Base-by-base conservation (phyloP, 371 early-diverging fungal species). In the Hamiltosporidium tvaerminnensis region DNA sequence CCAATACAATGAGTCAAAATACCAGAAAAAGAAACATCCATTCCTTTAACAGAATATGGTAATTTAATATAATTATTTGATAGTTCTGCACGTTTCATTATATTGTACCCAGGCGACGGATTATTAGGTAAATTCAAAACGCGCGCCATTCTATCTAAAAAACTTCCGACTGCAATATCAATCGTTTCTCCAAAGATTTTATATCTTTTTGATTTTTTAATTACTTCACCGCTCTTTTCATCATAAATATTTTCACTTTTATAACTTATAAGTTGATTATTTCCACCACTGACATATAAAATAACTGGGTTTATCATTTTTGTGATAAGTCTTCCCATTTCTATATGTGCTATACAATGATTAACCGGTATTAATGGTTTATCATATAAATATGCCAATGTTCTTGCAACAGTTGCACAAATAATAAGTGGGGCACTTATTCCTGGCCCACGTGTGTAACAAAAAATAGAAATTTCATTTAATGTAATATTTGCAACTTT, bases 11-110 rank as follows among this genome's bases (percentile, higher is more conserved):
- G 91, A 0, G 91, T 85, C 47, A 95, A 77, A 38, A 98, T 89
- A 2, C 97, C 98, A 1, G 88, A 87, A 72, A 96, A 96, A 10
- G 92, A 91, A n/a, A 98, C 90, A 70, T 98, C 98, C 97, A 96
- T 98, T 35, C 98, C 98, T 73, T 98, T 98, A 68, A 98, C 95
- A 0, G 85, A 81, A 74, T 96, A 96, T 0, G 98, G 98, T 34
- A 96, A 80, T 68, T 87, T 87, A 36, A 92, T 79, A 65, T 83
- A 88, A 35, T 85, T 85, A 35, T 77, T 84, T 2, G 96, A 91
- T 56, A 87, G 80, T 71, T 88, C 89, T 1, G 97, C 96, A 30
- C 78, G 72, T 76, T 89, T 89, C 76, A 96, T 97, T 72, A 98
- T 91, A 69, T 95, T 95, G 73, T 90, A 90, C 7, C 96, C 98